A percentile compares a stretch with the other conserved stretches of the same genome.
Evolutionary conservation across 1,284 basidiomycete species (phyloP).

Genomic region (Gomphus bonarii): DNA sequence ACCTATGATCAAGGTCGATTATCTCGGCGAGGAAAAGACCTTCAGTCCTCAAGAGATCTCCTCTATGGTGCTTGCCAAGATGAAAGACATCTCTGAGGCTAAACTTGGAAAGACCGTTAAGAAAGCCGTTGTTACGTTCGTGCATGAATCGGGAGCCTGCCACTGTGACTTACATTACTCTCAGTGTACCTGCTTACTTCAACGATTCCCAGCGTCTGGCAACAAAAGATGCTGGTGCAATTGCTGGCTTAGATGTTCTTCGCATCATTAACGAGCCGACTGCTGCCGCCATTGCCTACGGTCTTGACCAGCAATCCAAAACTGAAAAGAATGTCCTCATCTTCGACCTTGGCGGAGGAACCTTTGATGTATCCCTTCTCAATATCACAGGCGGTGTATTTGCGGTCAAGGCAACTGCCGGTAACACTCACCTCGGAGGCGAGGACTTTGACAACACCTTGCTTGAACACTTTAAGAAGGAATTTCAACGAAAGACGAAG

Average conservation of each 20-base stretch:
- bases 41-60: conserved; percentile 98
- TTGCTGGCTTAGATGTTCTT: conserved; percentile 89
- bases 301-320: conserved; percentile 84
- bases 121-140: conserved; percentile 90
- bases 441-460: conserved; percentile 98
- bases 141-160: conserved; percentile 12
- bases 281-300: conserved; percentile 89
- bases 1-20: conserved; percentile 92
- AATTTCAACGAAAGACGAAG: conserved; percentile 98
- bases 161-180: conserved; percentile 1
- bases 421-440: conserved; percentile 97
- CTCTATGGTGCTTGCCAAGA: conserved; percentile 96
- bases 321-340: conserved; percentile 98
- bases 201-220: conserved; percentile 94
- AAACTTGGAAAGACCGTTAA: conserved; percentile 94
- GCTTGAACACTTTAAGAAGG: conserved; percentile 95
- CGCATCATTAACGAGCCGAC: conserved; percentile 98
- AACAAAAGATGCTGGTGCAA: conserved; percentile 92
- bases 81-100: conserved; percentile 99
- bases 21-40: conserved; percentile 87
- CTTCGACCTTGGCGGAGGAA: conserved; percentile 99
- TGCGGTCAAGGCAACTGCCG: conserved; percentile 95
- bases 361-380: conserved; percentile 96
- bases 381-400: conserved; percentile 97
- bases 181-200: conserved; percentile 90